phyloP scores from a whole-genome alignment of 2,329 filamentous ascomycete species.

The Mycogone perniciosa region DNA sequence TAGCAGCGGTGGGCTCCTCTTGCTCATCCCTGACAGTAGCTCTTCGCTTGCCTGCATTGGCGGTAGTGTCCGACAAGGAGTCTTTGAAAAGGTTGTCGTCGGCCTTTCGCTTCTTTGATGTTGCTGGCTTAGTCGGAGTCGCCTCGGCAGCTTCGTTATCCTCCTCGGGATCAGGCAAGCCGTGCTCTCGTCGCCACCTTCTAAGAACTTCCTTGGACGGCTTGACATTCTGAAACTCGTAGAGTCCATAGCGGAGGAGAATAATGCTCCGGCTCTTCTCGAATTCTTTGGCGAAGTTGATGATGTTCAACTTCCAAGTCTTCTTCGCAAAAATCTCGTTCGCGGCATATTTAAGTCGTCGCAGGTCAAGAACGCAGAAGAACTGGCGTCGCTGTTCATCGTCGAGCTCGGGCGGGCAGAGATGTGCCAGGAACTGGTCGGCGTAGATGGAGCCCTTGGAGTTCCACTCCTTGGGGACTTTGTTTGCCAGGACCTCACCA shows the following conservation, averaged over 20 bases:
- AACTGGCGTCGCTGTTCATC: conserved; percentile 56
- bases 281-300: conserved; percentile 59
- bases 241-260: conserved; percentile 54
- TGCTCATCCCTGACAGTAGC: conserved; percentile 35
- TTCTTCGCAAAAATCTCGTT: conserved; percentile 55
- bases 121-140: conserved; percentile 23
- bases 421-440: conserved; percentile 51
- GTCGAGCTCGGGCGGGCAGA: conserved; percentile 51
- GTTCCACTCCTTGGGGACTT: conserved; percentile 47
- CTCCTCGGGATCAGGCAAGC: conserved; percentile 45
- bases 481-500: conserved; percentile 47
- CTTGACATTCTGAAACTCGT: conserved; percentile 57
- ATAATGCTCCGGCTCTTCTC: conserved; percentile 58
- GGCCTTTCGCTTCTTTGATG: conserved; percentile 51
- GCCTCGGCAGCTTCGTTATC: conserved; percentile 15
- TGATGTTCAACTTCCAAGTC: conserved; percentile 56
- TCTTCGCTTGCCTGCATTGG: conserved; percentile 45
- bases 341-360: conserved; percentile 55
- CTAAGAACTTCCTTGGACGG: conserved; percentile 51
- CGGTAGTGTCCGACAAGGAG: conserved; percentile 28
- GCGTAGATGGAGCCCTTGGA: conserved; percentile 52
- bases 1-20: conserved; percentile 23
- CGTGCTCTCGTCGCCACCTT: conserved; percentile 52
- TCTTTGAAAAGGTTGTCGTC: conserved; percentile 42
- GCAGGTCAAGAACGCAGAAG: conserved; percentile 56